Conservation (phyloP, 768 basidiomycete genomes). For the Pholiota conissans region DNA sequence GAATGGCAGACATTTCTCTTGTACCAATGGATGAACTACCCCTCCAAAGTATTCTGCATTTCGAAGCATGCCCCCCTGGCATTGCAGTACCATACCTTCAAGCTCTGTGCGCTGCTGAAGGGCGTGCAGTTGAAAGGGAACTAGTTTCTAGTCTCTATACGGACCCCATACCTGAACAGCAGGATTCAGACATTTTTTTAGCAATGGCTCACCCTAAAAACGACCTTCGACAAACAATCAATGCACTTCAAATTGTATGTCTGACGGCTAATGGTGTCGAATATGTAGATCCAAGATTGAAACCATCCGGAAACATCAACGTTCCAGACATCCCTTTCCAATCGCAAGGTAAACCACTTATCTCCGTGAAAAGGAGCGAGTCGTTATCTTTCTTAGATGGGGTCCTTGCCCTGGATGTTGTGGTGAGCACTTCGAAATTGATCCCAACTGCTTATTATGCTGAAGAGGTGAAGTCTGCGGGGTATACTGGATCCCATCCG, state of each 20-base stretch:
- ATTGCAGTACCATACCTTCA: slow-evolving; percentile 71
- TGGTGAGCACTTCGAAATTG: slow-evolving; percentile 15
- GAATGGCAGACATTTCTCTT: slow-evolving; percentile 58
- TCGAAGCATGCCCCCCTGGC: slow-evolving; percentile 54
- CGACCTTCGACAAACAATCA: slow-evolving; percentile 71
- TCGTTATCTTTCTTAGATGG: slow-evolving; percentile 24
- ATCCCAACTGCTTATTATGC: neutral
- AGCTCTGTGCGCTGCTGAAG: slow-evolving; percentile 58
- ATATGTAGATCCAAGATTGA: neutral
- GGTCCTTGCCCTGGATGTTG: slow-evolving; percentile 11
- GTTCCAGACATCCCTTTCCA: neutral
- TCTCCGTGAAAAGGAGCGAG: slow-evolving; percentile 12
- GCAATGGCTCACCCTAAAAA: slow-evolving; percentile 25
- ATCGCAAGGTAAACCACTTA: neutral
- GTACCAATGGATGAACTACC: slow-evolving; percentile 77
- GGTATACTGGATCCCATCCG: slow-evolving; percentile 32
- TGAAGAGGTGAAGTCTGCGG: slow-evolving; percentile 24
- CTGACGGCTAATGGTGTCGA: slow-evolving; percentile 15
- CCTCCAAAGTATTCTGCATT: slow-evolving; percentile 68
- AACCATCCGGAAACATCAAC: neutral
- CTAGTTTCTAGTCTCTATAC: slow-evolving; percentile 45
- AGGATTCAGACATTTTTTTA: slow-evolving; percentile 7
- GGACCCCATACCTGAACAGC: slow-evolving; percentile 27
- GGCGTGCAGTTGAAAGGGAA: slow-evolving; percentile 43
- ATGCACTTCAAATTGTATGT: slow-evolving; percentile 58